These are phyloP conservation scores for Parathielavia appendiculata DNA, from an alignment of 495 filamentous ascomycete species.

Conservation along the genomic window DNA sequence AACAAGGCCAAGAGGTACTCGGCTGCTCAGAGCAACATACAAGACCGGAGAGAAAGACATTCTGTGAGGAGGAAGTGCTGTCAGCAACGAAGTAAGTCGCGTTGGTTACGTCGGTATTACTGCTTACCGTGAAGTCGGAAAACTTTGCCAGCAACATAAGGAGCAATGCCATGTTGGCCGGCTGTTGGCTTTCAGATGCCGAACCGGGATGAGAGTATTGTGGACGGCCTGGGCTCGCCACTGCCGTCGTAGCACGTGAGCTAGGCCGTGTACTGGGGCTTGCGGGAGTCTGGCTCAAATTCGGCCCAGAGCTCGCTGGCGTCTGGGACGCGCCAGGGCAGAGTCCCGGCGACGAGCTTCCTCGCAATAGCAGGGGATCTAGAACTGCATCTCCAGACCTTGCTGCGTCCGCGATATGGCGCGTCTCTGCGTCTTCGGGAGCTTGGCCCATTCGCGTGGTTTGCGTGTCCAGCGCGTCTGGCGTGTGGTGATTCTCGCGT, in stretches of 20 bases:
- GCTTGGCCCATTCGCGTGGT: not conserved
- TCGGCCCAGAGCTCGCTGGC: not conserved
- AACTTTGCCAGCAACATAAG: slow-evolving; percentile 11
- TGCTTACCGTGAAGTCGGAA: slow-evolving; percentile 14
- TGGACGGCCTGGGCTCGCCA: not conserved
- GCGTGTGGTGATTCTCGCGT: not conserved
- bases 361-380: not conserved
- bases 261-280: not conserved
- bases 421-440: not conserved
- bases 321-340: not conserved
- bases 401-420: not conserved
- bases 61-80: not conserved
- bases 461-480: slow-evolving; percentile 6
- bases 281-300: not conserved
- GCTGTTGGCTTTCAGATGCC: not conserved
- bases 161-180: slow-evolving; percentile 8
- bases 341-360: not conserved
- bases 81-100: not conserved
- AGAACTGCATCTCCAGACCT: no score
- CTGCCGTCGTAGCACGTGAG: slow-evolving; percentile 1
- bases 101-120: not conserved
- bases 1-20: not conserved
- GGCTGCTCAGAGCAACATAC: not conserved
- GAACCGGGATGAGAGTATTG: not conserved
- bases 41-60: slow-evolving; percentile 14